Base-by-base conservation (phyloP, 148 eudicot species). In the Fagopyrum homotropicum region DNA sequence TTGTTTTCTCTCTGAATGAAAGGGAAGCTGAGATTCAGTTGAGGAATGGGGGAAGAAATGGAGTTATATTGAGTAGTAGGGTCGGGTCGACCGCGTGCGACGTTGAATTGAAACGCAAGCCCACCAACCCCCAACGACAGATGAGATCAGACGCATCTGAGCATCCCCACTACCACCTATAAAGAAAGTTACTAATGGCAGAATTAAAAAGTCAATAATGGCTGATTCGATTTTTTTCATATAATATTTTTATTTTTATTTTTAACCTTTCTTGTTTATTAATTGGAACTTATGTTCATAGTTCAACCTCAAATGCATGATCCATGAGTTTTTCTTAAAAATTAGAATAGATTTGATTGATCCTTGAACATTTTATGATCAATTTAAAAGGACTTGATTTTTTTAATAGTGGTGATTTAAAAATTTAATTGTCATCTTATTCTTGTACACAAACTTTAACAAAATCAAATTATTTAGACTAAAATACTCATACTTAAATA, bases 21-120 rank as follows among this genome's bases (percentile, higher is more conserved):
- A 17, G 47, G 47, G 71, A 64, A 17, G 17, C 4, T 12, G 7
- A 60, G 14, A 12, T 60, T 60, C 40, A 30, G 7, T 63, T 63
- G 64, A 57, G 12, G n/a, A 57, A 29, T 5, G 15, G 9, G 71
- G 71, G 71, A 40, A 40, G 71, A 5, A 64, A 64, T 1, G 12
- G 45, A 43, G 46, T 66, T 66, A 66, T 64, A 66, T 66, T 66
- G 47, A 12, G 14, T 30, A 7, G 66, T 26, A 26, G 43, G 12
- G 26, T 17, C 64, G 17, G 40, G 44, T 64, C 47, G 71, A 66
- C 46, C 71, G 71, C 71, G 71, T 66, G 71, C 71, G 15, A 66
- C 15, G 17, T 66, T 66, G 71, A 66, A 66, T 66, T 66, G 71
- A 15, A 66, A 29, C 71, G 71, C 9, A 66, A 61, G 71, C 71